phyloP scores from a whole-genome alignment of 2,329 filamentous ascomycete genomes.

The Xylaria sp. region DNA sequence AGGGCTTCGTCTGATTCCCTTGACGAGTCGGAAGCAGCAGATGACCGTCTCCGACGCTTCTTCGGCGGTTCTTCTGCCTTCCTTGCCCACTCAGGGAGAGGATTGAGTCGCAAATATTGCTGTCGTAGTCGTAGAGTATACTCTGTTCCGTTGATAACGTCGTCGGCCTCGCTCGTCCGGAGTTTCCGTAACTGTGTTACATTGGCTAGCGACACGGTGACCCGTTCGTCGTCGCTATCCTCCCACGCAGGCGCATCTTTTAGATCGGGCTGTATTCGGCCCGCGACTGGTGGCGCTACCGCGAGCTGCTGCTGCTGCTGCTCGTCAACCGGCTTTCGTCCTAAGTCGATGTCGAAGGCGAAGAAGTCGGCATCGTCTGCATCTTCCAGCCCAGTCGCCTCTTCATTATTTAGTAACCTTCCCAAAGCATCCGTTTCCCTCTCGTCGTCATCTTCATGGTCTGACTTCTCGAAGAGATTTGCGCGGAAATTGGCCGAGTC shows the following conservation, averaged over 20 bases:
- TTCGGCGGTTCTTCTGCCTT: constrained; percentile 61
- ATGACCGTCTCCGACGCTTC: constrained; percentile 64
- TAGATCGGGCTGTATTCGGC: constrained; percentile 39
- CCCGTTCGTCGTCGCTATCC: constrained; percentile 93
- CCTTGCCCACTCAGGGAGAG: constrained; percentile 69
- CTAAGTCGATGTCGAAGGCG: constrained; percentile 83
- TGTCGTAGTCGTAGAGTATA: constrained; percentile 83
- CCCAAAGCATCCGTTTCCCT: constrained; percentile 48
- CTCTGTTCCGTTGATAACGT: constrained; percentile 85
- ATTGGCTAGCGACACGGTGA: constrained; percentile 83
- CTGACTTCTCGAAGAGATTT: constrained; percentile 71
- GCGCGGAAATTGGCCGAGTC: constrained; percentile 84
- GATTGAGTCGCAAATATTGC: constrained; percentile 74
- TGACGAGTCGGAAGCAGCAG: constrained; percentile 56
- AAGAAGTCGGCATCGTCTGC: constrained; percentile 86
- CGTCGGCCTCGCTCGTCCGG: constrained; percentile 81
- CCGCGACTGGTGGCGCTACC: constrained; percentile 37
- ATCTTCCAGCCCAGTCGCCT: constrained; percentile 65
- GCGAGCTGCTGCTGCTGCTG: constrained; percentile 43
- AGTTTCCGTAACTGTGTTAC: constrained; percentile 84
- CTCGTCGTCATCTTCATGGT: constrained; percentile 45
- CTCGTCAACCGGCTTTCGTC: constrained; percentile 56
- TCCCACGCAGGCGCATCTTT: constrained; percentile 77
- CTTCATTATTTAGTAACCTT: constrained; percentile 59
- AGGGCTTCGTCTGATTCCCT: constrained; percentile 44